Base-by-base conservation (phyloP, 805 yeast genomes). In the Groenewaldozyma salmanticensis region DNA sequence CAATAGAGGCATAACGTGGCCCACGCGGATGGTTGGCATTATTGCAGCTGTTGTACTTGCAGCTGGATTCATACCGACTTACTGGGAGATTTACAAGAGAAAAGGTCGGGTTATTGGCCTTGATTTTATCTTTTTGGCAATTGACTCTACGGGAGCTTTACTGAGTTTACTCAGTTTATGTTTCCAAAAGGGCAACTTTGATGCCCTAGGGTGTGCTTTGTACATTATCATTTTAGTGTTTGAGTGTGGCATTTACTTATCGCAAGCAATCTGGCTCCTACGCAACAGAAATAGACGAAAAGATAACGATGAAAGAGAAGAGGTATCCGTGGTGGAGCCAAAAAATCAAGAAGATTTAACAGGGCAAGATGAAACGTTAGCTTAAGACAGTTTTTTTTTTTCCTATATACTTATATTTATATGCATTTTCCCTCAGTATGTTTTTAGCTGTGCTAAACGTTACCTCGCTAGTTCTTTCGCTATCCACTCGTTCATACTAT, bases 21-120 rank as follows among this genome's bases (percentile, higher is more conserved):
- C 96, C 2, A 68, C 77, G 51, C 60, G 86, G 27, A 68, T 88
- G 22, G 72, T 87, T 51, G 96, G 96, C 11, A 72, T 84, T 21
- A 46, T 85, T 15, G 95, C 96, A 0, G 75, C 92, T 1, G 66
- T 88, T 0, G 57, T 84, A 16, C 64, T 90, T 5, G 92, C 82
- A 0, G 55, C 72, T 2, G 97, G 97, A 0, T 67, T 90, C 27
- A 48, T 90, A 0, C 96, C 96, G 0, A 96, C 96, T 3, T 90
- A 88, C 57, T 77, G 76, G 51, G 96, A 90, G 58, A 63, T 90
- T 20, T 72, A 77, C 24, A 83, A 85, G 54, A 69, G 95, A 48
- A 60, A 74, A 39, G 96, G 96, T 1, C 64, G 81, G 27, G 96
- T 90, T 2, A 77, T 87, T 2, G 97, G 97, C 0, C 81, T 90